Base-by-base conservation (phyloP, 306 rosid species). In the Prinsepia uniflora region DNA sequence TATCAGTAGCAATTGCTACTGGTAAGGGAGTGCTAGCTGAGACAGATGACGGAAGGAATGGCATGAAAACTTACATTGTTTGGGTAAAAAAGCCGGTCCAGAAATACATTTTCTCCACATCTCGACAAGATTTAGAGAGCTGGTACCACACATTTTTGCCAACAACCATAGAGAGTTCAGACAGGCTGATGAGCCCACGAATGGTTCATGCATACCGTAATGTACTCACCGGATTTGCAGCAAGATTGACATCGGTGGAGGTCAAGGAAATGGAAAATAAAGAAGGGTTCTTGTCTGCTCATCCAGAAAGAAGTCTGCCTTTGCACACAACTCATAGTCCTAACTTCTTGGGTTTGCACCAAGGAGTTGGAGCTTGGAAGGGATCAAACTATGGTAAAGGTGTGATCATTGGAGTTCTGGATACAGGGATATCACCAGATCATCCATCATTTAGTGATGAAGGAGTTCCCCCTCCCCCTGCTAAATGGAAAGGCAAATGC, bases 401-500 rank as follows among this genome's bases (percentile, higher is more conserved):
- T 6, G 76, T 89, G 62, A 89, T 87, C 17, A 72, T 91, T 41
- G 97, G 97, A 53, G 70, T 91, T 47, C 13, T 91, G 47, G 97
- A 91, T 67, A 60, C 91, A 4, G 97, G 96, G 19, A 79, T 84
- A 49, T 34, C 55, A 8, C 90, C 88, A 2, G 65, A 15, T 24
- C 96, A 89, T 61, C 93, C 96, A 22, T 89, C 93, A 6, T 89
- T 91, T 63, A 65, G 45, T 6, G 96, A 82, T 61, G 86, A 50
- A 10, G 96, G 92, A 70, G 62, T 91, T 20, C 79, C 86, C 3
- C 89, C 91, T 3, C 96, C 96, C 0, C 96, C 96, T 7, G 60
- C 81, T 0, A 89, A 81, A 78, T 91, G 97, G 97, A 89, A 81
- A 70, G 97, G 97, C n/a, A 84, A 67, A 44, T 91, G 97, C 7